A percentile compares a stretch with the other conserved stretches of the same genome.
Conservation (phyloP, 1,139 yeast species). For the Petasospora fabianii region DNA sequence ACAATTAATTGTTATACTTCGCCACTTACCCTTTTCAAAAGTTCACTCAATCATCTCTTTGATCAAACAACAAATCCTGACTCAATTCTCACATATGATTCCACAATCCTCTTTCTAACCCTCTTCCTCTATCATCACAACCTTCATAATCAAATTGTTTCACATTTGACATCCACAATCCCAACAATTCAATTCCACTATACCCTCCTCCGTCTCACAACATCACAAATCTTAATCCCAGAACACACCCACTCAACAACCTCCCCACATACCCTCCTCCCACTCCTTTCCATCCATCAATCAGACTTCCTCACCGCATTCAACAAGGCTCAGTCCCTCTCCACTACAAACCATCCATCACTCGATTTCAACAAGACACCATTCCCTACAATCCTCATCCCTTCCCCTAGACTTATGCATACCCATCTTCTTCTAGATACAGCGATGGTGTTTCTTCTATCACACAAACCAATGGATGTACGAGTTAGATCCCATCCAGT, state of each 20-base stretch:
- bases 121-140: constrained; percentile 11
- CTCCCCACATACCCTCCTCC: constrained; percentile 7
- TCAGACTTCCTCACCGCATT: constrained; percentile 8
- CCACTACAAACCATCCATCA: not conserved
- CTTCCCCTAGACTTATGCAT: constrained; percentile 4
- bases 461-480: constrained; percentile 36
- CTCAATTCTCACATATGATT: constrained; percentile 4
- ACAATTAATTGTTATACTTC: not conserved
- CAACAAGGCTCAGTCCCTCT: constrained; percentile 2
- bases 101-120: constrained; percentile 9
- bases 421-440: constrained; percentile 10
- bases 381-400: constrained; percentile 32
- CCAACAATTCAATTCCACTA: constrained; percentile 7
- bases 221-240: constrained; percentile 5
- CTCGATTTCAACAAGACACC: constrained; percentile 25
- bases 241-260: not conserved
- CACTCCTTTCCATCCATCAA: constrained; percentile 14
- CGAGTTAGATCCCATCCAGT: constrained; percentile 22
- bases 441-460: constrained; percentile 28
- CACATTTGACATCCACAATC: constrained; percentile 2
- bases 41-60: not conserved
- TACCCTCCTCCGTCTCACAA: constrained; percentile 10
- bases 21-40: not conserved
- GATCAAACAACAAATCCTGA: not conserved
- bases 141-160: constrained; percentile 6